Evolutionary conservation across 2,329 filamentous ascomycete genomes (phyloP).

Genomic region (Chrysosphaeria jannelii): DNA sequence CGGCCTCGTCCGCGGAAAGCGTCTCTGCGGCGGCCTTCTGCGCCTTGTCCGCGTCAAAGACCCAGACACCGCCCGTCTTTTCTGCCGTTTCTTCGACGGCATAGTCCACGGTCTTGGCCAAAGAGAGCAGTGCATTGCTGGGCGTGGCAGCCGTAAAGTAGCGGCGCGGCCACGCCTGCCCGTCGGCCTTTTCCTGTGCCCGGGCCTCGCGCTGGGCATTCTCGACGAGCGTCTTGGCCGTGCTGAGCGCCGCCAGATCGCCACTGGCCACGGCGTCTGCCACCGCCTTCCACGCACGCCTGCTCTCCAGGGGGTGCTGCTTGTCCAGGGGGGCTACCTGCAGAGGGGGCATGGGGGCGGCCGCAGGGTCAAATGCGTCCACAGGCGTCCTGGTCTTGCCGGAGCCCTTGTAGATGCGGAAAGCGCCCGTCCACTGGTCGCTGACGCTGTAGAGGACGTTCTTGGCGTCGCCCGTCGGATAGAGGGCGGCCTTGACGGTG

Average conservation of each 20-base stretch:
- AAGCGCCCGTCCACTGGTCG: constrained; percentile 71
- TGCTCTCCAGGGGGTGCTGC: constrained; percentile 67
- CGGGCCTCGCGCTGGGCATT: constrained; percentile 52
- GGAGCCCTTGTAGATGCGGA: constrained; percentile 41
- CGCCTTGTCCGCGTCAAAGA: constrained; percentile 18
- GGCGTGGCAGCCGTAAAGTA: constrained; percentile 34
- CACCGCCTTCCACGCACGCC: constrained; percentile 68
- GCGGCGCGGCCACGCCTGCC: constrained; percentile 46
- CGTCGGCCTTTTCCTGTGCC: constrained; percentile 43
- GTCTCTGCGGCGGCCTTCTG: constrained; percentile 11
- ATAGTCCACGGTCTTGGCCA: constrained; percentile 14
- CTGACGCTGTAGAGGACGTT: constrained; percentile 52
- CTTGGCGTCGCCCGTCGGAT: constrained; percentile 38
- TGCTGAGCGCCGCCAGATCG: constrained; percentile 53
- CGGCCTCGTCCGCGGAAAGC: constrained; percentile 9
- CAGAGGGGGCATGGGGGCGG: constrained; percentile 31
- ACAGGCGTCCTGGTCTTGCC: constrained; percentile 19
- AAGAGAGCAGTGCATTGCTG: constrained; percentile 15
- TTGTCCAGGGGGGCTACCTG: constrained; percentile 39
- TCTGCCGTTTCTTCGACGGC: constrained; percentile 21
- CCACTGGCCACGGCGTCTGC: constrained; percentile 50
- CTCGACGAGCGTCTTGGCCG: constrained; percentile 72
- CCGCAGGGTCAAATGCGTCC: constrained; percentile 28
- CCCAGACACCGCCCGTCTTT: constrained; percentile 29
- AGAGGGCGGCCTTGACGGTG: constrained; percentile 47